These are phyloP conservation scores for Nothophytophthora sp. DNA, from an alignment of 352 stramenopile genomes.

Conservation along the genomic window DNA sequence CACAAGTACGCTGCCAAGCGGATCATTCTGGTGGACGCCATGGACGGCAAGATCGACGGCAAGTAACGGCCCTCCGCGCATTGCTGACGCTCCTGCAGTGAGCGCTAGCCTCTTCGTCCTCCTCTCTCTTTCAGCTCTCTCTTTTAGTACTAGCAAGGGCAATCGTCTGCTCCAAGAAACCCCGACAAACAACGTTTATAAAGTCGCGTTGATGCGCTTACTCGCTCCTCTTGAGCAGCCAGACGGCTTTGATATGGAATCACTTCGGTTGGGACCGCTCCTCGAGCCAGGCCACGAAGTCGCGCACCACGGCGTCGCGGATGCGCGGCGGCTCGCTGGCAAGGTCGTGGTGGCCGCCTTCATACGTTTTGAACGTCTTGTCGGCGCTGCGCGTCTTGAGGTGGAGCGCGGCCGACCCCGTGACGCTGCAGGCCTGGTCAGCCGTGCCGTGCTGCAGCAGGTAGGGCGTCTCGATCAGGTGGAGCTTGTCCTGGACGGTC, in stretches of 20 bases:
- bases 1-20: constrained; percentile 44
- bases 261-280: constrained; percentile 22
- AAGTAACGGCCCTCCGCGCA: constrained; percentile 17
- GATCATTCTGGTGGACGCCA: constrained; percentile 32
- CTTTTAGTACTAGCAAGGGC: constrained; percentile 7
- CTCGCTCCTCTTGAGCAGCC: constrained; percentile 1
- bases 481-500: constrained; percentile 54
- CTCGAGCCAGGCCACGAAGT: constrained; percentile 79
- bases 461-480: constrained; percentile 71
- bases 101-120: constrained; percentile 7
- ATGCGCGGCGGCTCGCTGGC: constrained; percentile 72
- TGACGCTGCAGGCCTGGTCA: constrained; percentile 75
- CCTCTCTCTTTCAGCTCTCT: constrained; percentile 18
- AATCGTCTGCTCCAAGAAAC: constrained; percentile 1
- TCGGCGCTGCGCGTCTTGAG: constrained; percentile 52
- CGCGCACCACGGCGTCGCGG: constrained; percentile 56
- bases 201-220: constrained; percentile 3
- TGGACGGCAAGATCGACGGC: constrained; percentile 40
- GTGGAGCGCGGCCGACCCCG: constrained; percentile 61
- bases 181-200: constrained; percentile 1
- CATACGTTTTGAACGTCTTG: constrained; percentile 74
- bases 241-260: background rate
- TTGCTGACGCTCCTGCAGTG: constrained; percentile 4
- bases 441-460: constrained; percentile 70
- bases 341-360: constrained; percentile 64